Evolutionary conservation across 1,139 yeast species (phyloP).

Genomic region (Debaryomyces subglobosus): DNA sequence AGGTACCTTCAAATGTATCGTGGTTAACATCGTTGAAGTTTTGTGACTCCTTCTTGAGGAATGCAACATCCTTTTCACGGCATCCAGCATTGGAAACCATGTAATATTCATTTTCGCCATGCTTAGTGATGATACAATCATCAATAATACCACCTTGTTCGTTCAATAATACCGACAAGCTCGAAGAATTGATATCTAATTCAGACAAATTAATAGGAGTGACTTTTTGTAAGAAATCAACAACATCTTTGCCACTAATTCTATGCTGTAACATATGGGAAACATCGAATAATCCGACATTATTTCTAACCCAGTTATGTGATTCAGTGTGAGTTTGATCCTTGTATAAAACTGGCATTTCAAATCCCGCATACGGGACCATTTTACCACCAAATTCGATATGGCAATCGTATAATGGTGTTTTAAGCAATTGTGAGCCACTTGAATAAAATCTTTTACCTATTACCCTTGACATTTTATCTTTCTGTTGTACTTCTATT

Average conservation of each 20-base stretch:
- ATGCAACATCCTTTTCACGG: constrained; percentile 73
- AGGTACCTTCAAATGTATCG: constrained; percentile 68
- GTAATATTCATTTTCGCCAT: constrained; percentile 73
- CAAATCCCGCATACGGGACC: constrained; percentile 94
- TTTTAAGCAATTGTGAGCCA: constrained; percentile 42
- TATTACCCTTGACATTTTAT: constrained; percentile 20
- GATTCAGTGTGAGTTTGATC: constrained; percentile 87
- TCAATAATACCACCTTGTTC: constrained; percentile 83
- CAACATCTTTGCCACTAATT: constrained; percentile 67
- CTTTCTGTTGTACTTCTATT: not conserved
- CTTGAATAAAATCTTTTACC: constrained; percentile 6
- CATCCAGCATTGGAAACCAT: constrained; percentile 98
- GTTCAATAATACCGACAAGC: constrained; percentile 79
- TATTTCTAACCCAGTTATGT: constrained; percentile 88
- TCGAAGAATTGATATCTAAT: constrained; percentile 61
- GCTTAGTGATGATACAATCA: constrained; percentile 90
- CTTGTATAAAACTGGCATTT: constrained; percentile 89
- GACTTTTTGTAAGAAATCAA: constrained; percentile 70
- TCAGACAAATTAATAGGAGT: constrained; percentile 80
- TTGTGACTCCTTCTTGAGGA: constrained; percentile 56
- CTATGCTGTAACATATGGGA: constrained; percentile 96
- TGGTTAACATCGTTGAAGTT: constrained; percentile 56
- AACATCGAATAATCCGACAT: constrained; percentile 92
- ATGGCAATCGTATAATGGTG: constrained; percentile 85
- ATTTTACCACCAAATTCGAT: constrained; percentile 79